Conservation (phyloP, 2,329 filamentous ascomycete genomes). For the Cladophialophora bantiana region DNA sequence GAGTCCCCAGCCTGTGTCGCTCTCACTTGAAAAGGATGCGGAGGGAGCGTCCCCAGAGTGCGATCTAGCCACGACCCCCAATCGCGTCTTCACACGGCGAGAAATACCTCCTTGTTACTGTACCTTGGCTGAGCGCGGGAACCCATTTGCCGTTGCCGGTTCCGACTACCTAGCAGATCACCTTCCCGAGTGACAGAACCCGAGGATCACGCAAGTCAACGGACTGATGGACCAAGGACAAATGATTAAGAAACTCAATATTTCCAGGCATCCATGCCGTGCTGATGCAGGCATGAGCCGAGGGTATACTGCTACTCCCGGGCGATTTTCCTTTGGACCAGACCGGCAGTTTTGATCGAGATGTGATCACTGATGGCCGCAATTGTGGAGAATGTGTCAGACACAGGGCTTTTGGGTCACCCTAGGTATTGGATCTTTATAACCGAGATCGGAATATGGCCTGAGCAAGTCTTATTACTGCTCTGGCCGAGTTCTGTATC, state of each 20-base stretch:
- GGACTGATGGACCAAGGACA: not conserved
- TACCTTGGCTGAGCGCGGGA: not conserved
- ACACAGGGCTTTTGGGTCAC: not conserved
- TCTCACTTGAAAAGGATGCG: slow-evolving; percentile 11
- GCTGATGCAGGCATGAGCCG: slow-evolving; percentile 15
- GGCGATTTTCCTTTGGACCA: not conserved
- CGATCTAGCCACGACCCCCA: not conserved
- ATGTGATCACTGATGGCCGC: not conserved
- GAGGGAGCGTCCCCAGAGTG: slow-evolving; percentile 7
- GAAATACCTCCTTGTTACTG: not conserved
- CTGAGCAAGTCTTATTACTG: not conserved
- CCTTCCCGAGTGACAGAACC: not conserved
- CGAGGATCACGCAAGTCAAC: slow-evolving; percentile 11
- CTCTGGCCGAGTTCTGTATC: not conserved
- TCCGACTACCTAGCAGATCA: slow-evolving; percentile 3
- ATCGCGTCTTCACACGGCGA: not conserved
- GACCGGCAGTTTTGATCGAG: not conserved
- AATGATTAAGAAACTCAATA: not conserved
- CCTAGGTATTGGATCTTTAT: not conserved
- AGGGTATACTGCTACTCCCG: slow-evolving; percentile 13
- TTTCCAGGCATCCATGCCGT: slow-evolving; percentile 9
- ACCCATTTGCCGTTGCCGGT: slow-evolving; percentile 9
- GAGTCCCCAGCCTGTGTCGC: slow-evolving; percentile 21
- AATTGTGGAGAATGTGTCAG: slow-evolving; percentile 1
- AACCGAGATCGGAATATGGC: slow-evolving; percentile 1